Percentiles rank a stretch among this genome's conserved stretches.
phyloP scores from a whole-genome alignment of 257 asterid genomes.

The Thymus mandschuricus region DNA sequence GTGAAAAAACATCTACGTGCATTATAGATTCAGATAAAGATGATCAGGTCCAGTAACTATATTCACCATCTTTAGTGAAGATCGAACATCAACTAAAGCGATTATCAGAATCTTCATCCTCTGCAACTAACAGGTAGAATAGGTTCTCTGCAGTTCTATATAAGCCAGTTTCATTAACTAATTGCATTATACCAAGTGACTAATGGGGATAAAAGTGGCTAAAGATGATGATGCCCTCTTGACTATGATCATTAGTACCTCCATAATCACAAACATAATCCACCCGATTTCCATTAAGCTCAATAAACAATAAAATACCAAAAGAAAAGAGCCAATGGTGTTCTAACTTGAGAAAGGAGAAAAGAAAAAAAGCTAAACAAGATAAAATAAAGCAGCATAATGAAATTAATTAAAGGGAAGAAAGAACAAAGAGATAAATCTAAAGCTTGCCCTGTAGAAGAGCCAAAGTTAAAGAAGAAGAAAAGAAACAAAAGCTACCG shows the following conservation, averaged over 20 bases:
- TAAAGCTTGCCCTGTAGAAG: constrained; percentile 30
- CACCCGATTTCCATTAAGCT: constrained; percentile 22
- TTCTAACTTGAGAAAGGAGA: constrained; percentile 33
- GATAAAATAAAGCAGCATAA: constrained; percentile 38
- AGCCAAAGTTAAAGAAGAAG: constrained; percentile 37
- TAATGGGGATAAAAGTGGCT: constrained; percentile 7
- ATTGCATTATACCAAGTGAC: neutral
- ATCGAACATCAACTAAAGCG: neutral
- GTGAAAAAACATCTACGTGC: constrained; percentile 1
- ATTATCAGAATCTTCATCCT: constrained; percentile 4
- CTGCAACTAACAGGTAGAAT: too few relatives aligned
- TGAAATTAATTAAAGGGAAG: constrained; percentile 34
- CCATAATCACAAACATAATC: constrained; percentile 11
- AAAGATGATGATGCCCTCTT: constrained; percentile 8
- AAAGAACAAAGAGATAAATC: constrained; percentile 18
- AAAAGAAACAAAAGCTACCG: constrained; percentile 46
- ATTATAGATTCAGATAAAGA: constrained; percentile 10
- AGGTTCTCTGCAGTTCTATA: neutral
- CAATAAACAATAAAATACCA: constrained; percentile 18
- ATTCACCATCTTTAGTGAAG: constrained; percentile 2
- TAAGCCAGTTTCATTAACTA: neutral
- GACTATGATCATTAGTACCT: constrained; percentile 1
- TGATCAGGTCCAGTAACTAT: neutral
- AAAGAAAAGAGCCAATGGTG: constrained; percentile 29
- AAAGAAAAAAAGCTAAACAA: constrained; percentile 39